phyloP scores from a whole-genome alignment of 495 filamentous ascomycete genomes.

The Tetracladium setigerum region DNA sequence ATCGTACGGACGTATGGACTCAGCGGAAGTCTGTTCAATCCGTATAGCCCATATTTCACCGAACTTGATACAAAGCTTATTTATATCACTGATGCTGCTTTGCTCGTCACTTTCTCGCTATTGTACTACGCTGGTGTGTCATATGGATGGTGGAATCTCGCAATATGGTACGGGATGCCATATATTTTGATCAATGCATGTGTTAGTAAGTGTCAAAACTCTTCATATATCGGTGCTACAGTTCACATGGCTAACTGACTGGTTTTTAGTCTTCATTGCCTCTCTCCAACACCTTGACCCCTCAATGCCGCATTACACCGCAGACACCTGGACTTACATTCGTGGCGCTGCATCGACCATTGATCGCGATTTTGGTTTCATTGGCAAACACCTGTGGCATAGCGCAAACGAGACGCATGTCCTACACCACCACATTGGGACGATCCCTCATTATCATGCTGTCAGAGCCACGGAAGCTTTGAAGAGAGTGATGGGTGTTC shows the following conservation, averaged over 20 bases:
- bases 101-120: slow-evolving; percentile 44
- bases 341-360: slow-evolving; percentile 78
- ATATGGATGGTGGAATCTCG: slow-evolving; percentile 73
- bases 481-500: slow-evolving; percentile 67
- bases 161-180: slow-evolving; percentile 86
- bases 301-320: slow-evolving; percentile 67
- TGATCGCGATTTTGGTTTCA: slow-evolving; percentile 80
- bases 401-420: slow-evolving; percentile 87
- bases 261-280: slow-evolving; percentile 62
- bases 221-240: neutral
- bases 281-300: slow-evolving; percentile 86
- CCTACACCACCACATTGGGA: slow-evolving; percentile 73
- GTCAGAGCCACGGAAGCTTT: slow-evolving; percentile 79
- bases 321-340: slow-evolving; percentile 69
- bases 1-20: no score
- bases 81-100: slow-evolving; percentile 69
- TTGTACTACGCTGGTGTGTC: slow-evolving; percentile 55
- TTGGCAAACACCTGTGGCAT: slow-evolving; percentile 75
- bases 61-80: slow-evolving; percentile 75
- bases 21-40: slow-evolving; percentile 88
- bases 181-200: slow-evolving; percentile 98
- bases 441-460: slow-evolving; percentile 82
- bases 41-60: slow-evolving; percentile 79
- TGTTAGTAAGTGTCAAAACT: slow-evolving; percentile 60
- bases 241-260: slow-evolving; percentile 25